Evolutionary conservation across 1,284 basidiomycete genomes (phyloP).

Genomic region (Ceratobasidium sp.): DNA sequence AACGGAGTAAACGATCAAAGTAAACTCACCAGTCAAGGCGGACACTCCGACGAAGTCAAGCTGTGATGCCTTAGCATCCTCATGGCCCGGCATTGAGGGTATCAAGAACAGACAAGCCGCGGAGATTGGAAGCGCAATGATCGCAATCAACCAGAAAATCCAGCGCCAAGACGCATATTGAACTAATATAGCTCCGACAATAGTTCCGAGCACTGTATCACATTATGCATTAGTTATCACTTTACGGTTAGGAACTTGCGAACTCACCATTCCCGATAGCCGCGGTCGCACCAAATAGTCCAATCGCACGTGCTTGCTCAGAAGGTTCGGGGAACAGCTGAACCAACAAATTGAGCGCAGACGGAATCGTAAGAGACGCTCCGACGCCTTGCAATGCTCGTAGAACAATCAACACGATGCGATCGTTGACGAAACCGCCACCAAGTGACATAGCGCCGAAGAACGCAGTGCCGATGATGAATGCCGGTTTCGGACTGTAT

Average conservation of each 20-base stretch:
- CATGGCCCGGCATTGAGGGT: constrained; percentile 50
- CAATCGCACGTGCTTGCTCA: constrained; percentile 64
- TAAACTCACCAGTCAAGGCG: constrained; percentile 54
- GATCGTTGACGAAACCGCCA: constrained; percentile 29
- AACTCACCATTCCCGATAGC: constrained; percentile 62
- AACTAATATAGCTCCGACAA: constrained; percentile 57
- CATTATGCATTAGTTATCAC: neutral
- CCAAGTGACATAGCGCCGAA: constrained; percentile 38
- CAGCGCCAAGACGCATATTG: constrained; percentile 61
- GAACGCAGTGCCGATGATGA: constrained; percentile 40
- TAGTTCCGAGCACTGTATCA: constrained; percentile 55
- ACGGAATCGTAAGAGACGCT: constrained; percentile 59
- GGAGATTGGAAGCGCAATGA: constrained; percentile 59
- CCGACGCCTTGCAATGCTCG: constrained; percentile 39
- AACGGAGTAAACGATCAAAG: neutral
- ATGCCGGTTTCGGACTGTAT: constrained; percentile 9
- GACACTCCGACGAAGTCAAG: constrained; percentile 56
- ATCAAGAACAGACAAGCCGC: constrained; percentile 57
- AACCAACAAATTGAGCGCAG: constrained; percentile 63
- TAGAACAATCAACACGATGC: constrained; percentile 38
- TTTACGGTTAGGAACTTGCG: neutral
- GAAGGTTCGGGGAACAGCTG: constrained; percentile 62
- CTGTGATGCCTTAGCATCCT: constrained; percentile 51
- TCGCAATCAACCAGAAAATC: constrained; percentile 63
- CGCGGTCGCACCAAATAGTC: constrained; percentile 63